Base-by-base conservation (phyloP, 192 early-diverging fungal genomes). In the Martensiomyces pterosporus region DNA sequence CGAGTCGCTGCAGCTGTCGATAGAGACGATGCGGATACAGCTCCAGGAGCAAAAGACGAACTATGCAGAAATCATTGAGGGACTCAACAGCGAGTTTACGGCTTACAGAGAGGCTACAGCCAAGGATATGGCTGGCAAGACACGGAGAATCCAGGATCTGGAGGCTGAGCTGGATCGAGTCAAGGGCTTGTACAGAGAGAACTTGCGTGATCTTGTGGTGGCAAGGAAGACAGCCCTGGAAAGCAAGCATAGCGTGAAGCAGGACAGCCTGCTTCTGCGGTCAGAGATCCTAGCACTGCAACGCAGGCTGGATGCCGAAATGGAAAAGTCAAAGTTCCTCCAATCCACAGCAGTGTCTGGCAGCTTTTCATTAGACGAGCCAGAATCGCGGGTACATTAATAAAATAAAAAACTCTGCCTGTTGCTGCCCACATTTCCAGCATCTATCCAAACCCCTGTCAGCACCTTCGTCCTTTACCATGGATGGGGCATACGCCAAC, bases 1-100 rank as follows among this genome's bases (percentile, higher is more conserved):
- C 45, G 64, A 75, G 34, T 63, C 71, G 23, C 37, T 75, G 2
- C 49, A 64, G 43, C 55, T 75, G 16, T 52, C 64, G 9, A 60
- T 75, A 32, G 71, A 75, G 47, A 75, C 65, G 3, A 75, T 75
- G 64, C 71, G 71, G 36, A 75, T 75, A 19, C 71, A 75, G 52
- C 55, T 67, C 4, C 60, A 67, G 38, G 71, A 75, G 46, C 71
- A 75, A 47, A 63, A 63, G 39, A 26, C 55, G 16, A 75, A 75
- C 44, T 64, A 67, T 24, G 43, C 24, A n/a, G 71, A 67, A 38
- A 75, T 75, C n/a, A 46, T 64, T 21, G 71, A 67, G 19, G 71
- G 71, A 9, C 56, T 75, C 10, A 36, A 27, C 0, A 39, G 24
- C 18, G 71, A 75, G 39, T 45, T 75, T 13, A 67, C 67, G 54